Evolutionary conservation across 2,329 filamentous ascomycete species (phyloP).

Genomic region (Exserohilum rostratum): DNA sequence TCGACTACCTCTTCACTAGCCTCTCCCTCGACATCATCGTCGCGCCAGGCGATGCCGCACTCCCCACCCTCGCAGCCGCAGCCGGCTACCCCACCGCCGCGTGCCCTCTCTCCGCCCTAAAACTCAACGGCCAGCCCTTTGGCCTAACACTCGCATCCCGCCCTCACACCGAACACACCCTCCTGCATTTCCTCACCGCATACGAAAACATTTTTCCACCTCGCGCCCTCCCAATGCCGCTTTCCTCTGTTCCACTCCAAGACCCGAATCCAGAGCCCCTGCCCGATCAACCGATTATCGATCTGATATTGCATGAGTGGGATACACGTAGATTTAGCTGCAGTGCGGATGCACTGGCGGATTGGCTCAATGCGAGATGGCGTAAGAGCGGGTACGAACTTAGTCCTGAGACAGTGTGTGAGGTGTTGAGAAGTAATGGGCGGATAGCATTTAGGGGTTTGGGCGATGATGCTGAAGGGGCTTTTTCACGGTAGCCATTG

Average conservation of each 20-base stretch:
- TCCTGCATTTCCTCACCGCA: slow-evolving; percentile 46
- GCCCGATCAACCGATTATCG: slow-evolving; percentile 42
- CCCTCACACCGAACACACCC: slow-evolving; percentile 38
- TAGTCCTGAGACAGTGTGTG: slow-evolving; percentile 44
- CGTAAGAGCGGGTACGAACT: slow-evolving; percentile 44
- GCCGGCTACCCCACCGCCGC: slow-evolving; percentile 46
- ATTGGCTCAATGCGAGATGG: slow-evolving; percentile 45
- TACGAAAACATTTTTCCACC: slow-evolving; percentile 46
- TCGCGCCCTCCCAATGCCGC: slow-evolving; percentile 38
- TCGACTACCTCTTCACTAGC: slow-evolving; percentile 39
- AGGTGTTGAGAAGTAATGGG: slow-evolving; percentile 43
- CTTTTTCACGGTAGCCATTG: slow-evolving; percentile 32
- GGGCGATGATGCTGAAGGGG: slow-evolving; percentile 42
- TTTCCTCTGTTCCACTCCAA: slow-evolving; percentile 36
- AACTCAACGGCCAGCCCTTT: slow-evolving; percentile 46
- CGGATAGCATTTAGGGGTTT: slow-evolving; percentile 44
- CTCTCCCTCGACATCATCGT: slow-evolving; percentile 42
- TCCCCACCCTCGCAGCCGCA: slow-evolving; percentile 44
- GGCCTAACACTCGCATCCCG: slow-evolving; percentile 42
- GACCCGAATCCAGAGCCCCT: slow-evolving; percentile 33
- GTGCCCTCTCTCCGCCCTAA: slow-evolving; percentile 42
- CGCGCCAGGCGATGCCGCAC: slow-evolving; percentile 43
- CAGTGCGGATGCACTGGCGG: slow-evolving; percentile 40
- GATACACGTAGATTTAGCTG: slow-evolving; percentile 42
- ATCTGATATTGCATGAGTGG: slow-evolving; percentile 45